A percentile compares a stretch with the other conserved stretches of the same genome.
Conservation (phyloP, 208 protist species). For the Angomonas deanei region DNA sequence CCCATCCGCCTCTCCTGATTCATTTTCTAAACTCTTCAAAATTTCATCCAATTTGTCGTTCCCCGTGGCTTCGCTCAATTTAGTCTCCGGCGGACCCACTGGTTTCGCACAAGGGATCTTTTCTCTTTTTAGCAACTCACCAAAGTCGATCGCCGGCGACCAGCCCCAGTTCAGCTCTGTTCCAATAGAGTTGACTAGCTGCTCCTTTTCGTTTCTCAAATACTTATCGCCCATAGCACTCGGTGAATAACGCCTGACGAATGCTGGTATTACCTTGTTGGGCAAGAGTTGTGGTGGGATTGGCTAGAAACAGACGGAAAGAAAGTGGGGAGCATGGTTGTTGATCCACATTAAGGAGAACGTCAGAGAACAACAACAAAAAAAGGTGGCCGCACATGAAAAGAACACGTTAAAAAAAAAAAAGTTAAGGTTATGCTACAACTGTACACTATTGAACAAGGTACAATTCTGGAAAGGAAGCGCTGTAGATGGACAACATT, state of each 20-base stretch:
- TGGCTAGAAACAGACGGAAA: constrained; percentile 10
- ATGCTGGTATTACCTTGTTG: no score
- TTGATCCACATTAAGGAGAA: not conserved
- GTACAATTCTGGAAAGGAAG: constrained; percentile 2
- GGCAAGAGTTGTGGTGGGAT: not conserved
- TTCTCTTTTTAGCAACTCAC: constrained; percentile 22
- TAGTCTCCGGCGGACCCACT: not conserved
- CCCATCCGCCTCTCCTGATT: not conserved
- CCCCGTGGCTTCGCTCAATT: not conserved
- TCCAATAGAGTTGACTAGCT: constrained; percentile 80
- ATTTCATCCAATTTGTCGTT: not conserved
- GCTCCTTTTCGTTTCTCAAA: constrained; percentile 63
- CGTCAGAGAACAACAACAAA: not conserved
- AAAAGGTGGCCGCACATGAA: not conserved
- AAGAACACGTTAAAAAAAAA: not conserved
- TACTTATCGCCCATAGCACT: constrained; percentile 84
- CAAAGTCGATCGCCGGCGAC: constrained; percentile 83
- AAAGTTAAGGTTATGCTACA: not conserved
- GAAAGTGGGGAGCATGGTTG: not conserved
- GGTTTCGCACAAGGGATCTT: not conserved
- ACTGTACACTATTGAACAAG: not conserved
- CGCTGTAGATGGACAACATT: not conserved
- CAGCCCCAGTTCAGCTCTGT: constrained; percentile 86
- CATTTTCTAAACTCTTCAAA: not conserved
- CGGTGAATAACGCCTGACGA: not conserved